phyloP scores from a whole-genome alignment of 129 eudicot genomes.

The Mikania micrantha region DNA sequence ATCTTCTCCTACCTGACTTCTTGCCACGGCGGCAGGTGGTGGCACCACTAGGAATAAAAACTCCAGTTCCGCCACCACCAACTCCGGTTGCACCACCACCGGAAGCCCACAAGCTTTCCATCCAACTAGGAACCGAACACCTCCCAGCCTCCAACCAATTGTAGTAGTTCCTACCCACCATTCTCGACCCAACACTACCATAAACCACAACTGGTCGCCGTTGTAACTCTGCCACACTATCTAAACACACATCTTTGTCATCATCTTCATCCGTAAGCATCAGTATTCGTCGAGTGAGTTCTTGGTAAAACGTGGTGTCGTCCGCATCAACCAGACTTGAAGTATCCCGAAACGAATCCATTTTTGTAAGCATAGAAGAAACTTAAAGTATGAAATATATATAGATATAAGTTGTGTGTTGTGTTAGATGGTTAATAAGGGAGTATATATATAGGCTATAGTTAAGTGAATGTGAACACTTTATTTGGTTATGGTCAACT shows the following conservation, averaged over 20 bases:
- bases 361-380: neutral
- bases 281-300: slow-evolving; percentile 28
- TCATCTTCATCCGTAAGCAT: slow-evolving; percentile 37
- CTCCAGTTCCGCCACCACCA: slow-evolving; percentile 31
- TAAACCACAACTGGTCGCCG: neutral
- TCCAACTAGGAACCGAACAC: slow-evolving; percentile 23
- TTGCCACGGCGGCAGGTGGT: neutral
- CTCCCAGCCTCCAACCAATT: slow-evolving; percentile 18
- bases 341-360: slow-evolving; percentile 19
- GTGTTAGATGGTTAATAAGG: neutral
- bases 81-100: slow-evolving; percentile 30
- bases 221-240: neutral
- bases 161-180: slow-evolving; percentile 15
- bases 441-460: slow-evolving; percentile 22
- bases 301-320: slow-evolving; percentile 24
- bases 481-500: slow-evolving; percentile 19
- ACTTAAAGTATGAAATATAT: neutral
- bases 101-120: slow-evolving; percentile 32
- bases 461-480: neutral
- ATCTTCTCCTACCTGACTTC: slow-evolving; percentile 28
- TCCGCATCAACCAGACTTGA: slow-evolving; percentile 1
- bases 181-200: slow-evolving; percentile 18
- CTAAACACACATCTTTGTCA: neutral
- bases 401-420: neutral
- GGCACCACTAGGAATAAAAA: slow-evolving; percentile 26